These are phyloP conservation scores for Carex scoparia DNA, from an alignment of 176 grass and related monocot species.

Conservation along the genomic window DNA sequence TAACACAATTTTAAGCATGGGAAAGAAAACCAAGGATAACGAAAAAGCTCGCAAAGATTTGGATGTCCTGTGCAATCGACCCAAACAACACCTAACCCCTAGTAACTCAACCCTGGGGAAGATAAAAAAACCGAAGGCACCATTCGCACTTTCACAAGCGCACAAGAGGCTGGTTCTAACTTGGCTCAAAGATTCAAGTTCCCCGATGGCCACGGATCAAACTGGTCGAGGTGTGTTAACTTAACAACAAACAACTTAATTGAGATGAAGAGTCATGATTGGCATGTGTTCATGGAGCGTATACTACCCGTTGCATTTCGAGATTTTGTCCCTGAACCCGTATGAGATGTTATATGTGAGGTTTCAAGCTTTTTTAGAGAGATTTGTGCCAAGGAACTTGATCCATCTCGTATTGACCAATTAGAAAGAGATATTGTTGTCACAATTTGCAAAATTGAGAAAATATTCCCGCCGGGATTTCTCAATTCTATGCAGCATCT, in stretches of 20 bases:
- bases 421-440: neutral
- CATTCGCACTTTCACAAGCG: neutral
- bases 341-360: neutral
- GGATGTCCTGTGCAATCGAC: neutral
- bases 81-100: neutral
- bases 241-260: neutral
- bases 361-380: neutral
- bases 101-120: neutral
- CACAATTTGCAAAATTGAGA: constrained; percentile 23
- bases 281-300: constrained; percentile 15
- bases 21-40: constrained; percentile 13
- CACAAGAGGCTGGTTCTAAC: neutral
- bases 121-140: neutral
- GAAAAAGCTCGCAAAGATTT: constrained; percentile 5
- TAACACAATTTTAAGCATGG: neutral
- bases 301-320: neutral
- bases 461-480: constrained; percentile 9
- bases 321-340: neutral
- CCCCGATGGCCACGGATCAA: constrained; percentile 5
- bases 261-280: constrained; percentile 23
- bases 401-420: neutral
- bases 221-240: neutral
- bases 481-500: constrained; percentile 27
- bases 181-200: constrained; percentile 14
- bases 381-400: constrained; percentile 3